Conservation (phyloP, 1,139 yeast species). For the Hemisphaericaspora xylofermentans region DNA sequence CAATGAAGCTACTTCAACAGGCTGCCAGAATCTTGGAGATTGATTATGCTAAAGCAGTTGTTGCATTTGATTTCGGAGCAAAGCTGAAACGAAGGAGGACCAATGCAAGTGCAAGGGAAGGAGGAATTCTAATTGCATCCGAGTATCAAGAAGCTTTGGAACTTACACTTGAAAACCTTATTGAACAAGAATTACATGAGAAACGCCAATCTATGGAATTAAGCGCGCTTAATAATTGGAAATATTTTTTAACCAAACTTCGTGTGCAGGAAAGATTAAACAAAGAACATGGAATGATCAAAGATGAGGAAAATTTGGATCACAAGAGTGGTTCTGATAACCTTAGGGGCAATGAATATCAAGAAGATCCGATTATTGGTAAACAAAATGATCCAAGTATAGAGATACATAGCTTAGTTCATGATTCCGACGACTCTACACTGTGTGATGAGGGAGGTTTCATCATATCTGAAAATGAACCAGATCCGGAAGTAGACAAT, state of each 20-base stretch:
- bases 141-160: constrained; percentile 67
- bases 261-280: constrained; percentile 71
- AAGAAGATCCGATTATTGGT: not conserved
- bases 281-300: constrained; percentile 59
- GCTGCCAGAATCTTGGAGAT: constrained; percentile 73
- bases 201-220: constrained; percentile 44
- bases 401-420: not conserved
- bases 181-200: constrained; percentile 54
- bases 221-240: constrained; percentile 71
- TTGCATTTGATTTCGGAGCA: constrained; percentile 74
- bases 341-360: not conserved
- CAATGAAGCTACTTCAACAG: constrained; percentile 52
- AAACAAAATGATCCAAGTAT: not conserved
- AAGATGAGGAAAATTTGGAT: not conserved
- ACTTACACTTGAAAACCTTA: constrained; percentile 53
- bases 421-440: not conserved
- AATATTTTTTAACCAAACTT: constrained; percentile 64
- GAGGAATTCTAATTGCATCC: constrained; percentile 73
- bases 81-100: constrained; percentile 23
- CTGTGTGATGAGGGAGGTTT: constrained; percentile 15
- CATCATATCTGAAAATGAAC: constrained; percentile 1
- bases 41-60: constrained; percentile 85
- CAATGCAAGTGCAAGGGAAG: constrained; percentile 53
- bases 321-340: constrained; percentile 5
- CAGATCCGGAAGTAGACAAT: not conserved